phyloP scores from a whole-genome alignment of 192 early-diverging fungal genomes.

The Coemansia asiatica region DNA sequence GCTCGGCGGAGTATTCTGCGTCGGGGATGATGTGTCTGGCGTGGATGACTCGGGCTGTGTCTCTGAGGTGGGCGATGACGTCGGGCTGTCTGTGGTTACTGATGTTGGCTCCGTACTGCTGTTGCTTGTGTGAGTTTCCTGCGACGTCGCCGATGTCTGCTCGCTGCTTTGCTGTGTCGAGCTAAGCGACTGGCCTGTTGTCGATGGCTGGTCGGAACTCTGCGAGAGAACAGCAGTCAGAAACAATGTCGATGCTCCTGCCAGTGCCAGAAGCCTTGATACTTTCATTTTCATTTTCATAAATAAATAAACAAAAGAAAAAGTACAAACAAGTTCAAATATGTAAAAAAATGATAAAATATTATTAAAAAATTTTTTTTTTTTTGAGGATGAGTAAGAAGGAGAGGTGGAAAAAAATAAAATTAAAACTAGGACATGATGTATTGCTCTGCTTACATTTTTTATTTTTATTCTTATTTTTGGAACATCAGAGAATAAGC shows the following conservation, averaged over 20 bases:
- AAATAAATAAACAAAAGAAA: background rate
- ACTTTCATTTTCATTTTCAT: background rate
- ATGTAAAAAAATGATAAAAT: background rate
- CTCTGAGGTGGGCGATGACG: background rate
- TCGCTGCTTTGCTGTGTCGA: background rate
- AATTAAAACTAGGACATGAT: background rate
- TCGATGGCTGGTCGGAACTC: background rate
- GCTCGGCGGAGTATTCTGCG: background rate
- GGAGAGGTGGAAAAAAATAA: conserved; percentile 3
- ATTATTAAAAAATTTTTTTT: background rate
- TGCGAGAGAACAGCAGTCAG: background rate
- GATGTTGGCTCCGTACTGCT: background rate
- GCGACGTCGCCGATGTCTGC: background rate
- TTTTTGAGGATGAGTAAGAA: background rate
- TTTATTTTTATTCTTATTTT: conserved; percentile 2
- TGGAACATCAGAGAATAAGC: background rate
- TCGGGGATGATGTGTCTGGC: background rate
- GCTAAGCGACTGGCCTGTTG: background rate
- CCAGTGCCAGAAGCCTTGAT: background rate
- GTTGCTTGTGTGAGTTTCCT: background rate
- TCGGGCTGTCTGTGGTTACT: background rate
- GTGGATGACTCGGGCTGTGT: background rate
- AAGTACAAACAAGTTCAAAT: background rate
- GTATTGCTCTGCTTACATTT: background rate
- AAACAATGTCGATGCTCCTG: background rate